Conservation (phyloP, 2,329 filamentous ascomycete genomes). For the Boeremia lycopersici region DNA sequence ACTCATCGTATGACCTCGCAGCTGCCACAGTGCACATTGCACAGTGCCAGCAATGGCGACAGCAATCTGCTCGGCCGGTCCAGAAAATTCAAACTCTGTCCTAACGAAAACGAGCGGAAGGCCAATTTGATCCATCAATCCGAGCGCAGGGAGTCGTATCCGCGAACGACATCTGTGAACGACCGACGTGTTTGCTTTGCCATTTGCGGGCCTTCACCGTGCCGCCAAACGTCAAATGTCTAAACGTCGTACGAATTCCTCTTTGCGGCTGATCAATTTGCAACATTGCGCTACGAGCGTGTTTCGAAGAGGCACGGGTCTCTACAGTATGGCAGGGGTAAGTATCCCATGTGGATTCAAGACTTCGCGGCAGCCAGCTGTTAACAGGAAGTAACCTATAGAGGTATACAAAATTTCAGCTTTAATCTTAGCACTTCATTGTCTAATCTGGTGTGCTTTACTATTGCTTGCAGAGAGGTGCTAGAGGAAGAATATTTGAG, state of each 20-base stretch:
- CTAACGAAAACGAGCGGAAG: background rate
- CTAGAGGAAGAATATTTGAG: too few species aligned
- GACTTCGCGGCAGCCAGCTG: too few species aligned
- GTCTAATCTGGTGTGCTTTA: too few species aligned
- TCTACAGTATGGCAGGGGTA: too few species aligned
- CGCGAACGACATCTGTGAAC: background rate
- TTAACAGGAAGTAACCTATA: too few species aligned
- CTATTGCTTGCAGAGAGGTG: too few species aligned
- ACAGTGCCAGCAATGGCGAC: background rate
- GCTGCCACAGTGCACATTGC: background rate
- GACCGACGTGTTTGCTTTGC: constrained; percentile 5
- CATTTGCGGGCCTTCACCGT: background rate
- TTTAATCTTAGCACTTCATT: too few species aligned
- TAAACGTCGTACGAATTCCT: constrained; percentile 1
- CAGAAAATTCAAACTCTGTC: background rate
- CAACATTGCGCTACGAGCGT: background rate
- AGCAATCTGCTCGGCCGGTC: background rate
- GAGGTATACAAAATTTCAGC: too few species aligned
- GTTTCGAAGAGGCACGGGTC: background rate
- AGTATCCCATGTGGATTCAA: too few species aligned
- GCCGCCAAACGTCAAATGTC: background rate
- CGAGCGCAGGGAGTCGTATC: constrained; percentile 5
- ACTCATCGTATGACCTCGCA: background rate
- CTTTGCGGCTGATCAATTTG: background rate
- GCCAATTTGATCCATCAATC: background rate